phyloP scores from a whole-genome alignment of 192 early-diverging fungal species.

The Entomortierella parvispora region DNA sequence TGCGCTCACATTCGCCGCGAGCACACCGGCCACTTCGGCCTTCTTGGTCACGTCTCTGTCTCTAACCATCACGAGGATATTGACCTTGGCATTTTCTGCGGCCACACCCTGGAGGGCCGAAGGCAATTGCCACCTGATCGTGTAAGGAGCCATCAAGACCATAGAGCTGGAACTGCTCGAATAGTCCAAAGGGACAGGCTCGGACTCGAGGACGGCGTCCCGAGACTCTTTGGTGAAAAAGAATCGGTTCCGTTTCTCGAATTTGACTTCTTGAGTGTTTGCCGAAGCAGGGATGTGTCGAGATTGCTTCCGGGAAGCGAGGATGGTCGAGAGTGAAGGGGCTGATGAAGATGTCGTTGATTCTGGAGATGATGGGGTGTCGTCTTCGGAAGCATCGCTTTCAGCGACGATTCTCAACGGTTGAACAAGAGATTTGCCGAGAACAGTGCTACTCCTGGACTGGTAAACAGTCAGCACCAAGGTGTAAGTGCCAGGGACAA shows the following conservation, averaged over 20 bases:
- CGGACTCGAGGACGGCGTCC: background rate
- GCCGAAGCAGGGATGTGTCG: background rate
- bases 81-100: background rate
- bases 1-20: constrained; percentile 11
- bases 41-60: background rate
- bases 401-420: constrained; percentile 3
- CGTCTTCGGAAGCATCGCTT: background rate
- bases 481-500: constrained; percentile 5
- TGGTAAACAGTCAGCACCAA: constrained; percentile 19
- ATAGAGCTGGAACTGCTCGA: background rate
- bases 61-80: constrained; percentile 6
- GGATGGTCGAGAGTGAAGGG: no score
- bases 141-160: constrained; percentile 11
- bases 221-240: constrained; percentile 4
- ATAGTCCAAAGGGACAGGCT: constrained; percentile 1
- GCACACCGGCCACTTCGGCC: background rate
- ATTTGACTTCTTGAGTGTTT: background rate
- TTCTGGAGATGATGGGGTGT: background rate
- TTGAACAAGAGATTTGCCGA: constrained; percentile 1
- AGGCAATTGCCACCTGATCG: constrained; percentile 10
- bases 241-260: background rate
- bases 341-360: background rate
- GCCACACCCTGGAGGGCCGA: background rate
- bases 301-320: no score
- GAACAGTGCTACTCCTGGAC: background rate